Evolutionary conservation across 805 yeast genomes (phyloP).

Genomic region (Priceomyces fermenticarens): DNA sequence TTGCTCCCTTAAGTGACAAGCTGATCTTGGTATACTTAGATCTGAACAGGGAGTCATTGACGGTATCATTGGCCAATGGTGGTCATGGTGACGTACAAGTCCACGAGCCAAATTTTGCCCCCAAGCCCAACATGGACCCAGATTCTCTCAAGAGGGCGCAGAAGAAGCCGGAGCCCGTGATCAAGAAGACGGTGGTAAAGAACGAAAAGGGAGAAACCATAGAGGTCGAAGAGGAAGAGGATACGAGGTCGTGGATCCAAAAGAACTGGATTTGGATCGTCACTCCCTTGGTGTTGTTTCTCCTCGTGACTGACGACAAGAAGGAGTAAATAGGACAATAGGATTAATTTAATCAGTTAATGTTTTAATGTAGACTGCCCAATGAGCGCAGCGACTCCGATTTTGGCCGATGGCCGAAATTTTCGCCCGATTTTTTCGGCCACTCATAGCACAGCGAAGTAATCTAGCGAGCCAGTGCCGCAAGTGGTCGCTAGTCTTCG

Average conservation of each 20-base stretch:
- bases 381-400: too few species aligned
- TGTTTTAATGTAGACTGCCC: not conserved
- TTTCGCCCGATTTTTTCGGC: too few species aligned
- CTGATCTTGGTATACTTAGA: constrained; percentile 11
- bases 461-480: too few species aligned
- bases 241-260: constrained; percentile 48
- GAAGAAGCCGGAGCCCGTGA: constrained; percentile 3
- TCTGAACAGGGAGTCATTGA: constrained; percentile 5
- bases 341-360: too few species aligned
- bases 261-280: constrained; percentile 63
- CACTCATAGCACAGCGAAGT: too few species aligned
- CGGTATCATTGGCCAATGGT: constrained; percentile 1
- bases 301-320: constrained; percentile 19
- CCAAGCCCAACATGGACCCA: constrained; percentile 30
- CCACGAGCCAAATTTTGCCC: constrained; percentile 5
- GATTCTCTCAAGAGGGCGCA: constrained; percentile 3
- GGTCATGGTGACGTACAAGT: constrained; percentile 5
- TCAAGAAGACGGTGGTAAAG: constrained; percentile 15
- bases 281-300: constrained; percentile 42
- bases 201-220: constrained; percentile 25
- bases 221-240: constrained; percentile 24
- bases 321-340: not conserved
- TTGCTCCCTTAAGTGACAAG: constrained; percentile 3
- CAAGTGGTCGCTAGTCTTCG: too few species aligned
- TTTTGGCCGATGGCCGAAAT: too few species aligned